phyloP scores from a whole-genome alignment of 2,329 filamentous ascomycete genomes.

The Mollisiaceae sp. region DNA sequence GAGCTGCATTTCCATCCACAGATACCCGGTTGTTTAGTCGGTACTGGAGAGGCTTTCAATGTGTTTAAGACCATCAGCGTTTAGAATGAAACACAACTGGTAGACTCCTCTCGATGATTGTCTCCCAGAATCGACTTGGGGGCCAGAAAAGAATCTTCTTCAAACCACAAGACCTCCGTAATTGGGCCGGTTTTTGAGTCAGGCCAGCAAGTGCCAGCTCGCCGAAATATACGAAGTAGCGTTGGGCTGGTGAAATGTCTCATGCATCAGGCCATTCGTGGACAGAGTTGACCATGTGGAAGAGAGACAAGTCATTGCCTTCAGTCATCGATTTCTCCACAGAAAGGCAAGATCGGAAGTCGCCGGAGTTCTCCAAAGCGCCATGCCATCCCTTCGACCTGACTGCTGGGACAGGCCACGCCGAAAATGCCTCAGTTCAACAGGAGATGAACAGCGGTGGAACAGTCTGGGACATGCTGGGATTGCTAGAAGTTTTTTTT shows the following conservation, averaged over 20 bases:
- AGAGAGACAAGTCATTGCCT: constrained; percentile 16
- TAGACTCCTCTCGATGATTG: not conserved
- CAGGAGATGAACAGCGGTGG: constrained; percentile 20
- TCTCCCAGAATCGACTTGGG: not conserved
- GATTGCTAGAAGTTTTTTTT: not conserved
- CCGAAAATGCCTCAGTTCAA: constrained; percentile 19
- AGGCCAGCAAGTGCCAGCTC: not conserved
- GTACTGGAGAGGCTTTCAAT: constrained; percentile 88
- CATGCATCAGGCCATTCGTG: not conserved
- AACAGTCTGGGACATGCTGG: constrained; percentile 9
- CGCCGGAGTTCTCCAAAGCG: constrained; percentile 19
- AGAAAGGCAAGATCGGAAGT: constrained; percentile 14
- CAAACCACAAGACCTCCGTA: not conserved
- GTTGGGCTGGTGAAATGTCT: constrained; percentile 2
- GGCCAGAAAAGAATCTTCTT: not conserved
- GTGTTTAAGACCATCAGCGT: constrained; percentile 86
- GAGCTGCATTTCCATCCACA: constrained; percentile 98
- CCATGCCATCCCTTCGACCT: constrained; percentile 8
- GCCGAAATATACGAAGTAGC: not conserved
- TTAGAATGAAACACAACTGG: constrained; percentile 46
- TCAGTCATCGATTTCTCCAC: constrained; percentile 14
- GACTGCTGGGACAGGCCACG: constrained; percentile 17
- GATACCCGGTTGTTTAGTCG: constrained; percentile 87
- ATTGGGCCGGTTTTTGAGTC: not conserved
- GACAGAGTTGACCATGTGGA: constrained; percentile 6